Base-by-base conservation (phyloP, 192 early-diverging fungal species). In the Ramicandelaber brevisporus region DNA sequence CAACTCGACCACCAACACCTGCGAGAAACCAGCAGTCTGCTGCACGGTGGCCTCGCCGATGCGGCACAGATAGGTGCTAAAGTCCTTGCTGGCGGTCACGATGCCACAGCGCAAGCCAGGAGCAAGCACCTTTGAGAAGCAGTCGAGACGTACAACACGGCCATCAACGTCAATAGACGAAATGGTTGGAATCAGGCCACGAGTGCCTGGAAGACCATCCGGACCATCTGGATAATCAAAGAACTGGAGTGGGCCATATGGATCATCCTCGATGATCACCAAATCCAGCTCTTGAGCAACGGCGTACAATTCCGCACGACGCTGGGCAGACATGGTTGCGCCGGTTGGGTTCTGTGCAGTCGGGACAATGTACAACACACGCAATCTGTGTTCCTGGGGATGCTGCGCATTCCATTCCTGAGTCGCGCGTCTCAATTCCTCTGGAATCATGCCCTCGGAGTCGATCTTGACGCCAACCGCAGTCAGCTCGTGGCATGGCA, bases 241-340 rank as follows among this genome's bases (percentile, higher is more conserved):
- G 30, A 68, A 64, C 51, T 90, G 86, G 18, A 96, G 46, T 30
- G 80, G 89, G 37, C 79, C 89, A 43, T 96, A 96, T 10, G 89
- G 87, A 44, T 92, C 89, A 38, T 96, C 90, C 44, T 96, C 90
- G 15, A 89, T 47, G 17, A 96, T 78, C 10, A 96, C 48, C 27
- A 96, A 34, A 27, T 81, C 53, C 44, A 78, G 73, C 36, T 67
- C 56, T 27, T 57, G 57, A 5, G 70, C 70, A 33, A 90, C 57
- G 14, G 55, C 53, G 36, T 92, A 92, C 9, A 96, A 60, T 8
- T 57, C 55, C 20, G 54, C 65, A 31, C 78, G 83, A 21, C 90
- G 67, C 27, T 68, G 67, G 10, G 68, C 30, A 4, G 73, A 63
- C 29, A 80, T 75, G 33, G 65, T 78, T 10, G 59, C 62, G 16